Evolutionary conservation across 306 rosid species (phyloP).

Genomic region (Phaseolus lunatus): DNA sequence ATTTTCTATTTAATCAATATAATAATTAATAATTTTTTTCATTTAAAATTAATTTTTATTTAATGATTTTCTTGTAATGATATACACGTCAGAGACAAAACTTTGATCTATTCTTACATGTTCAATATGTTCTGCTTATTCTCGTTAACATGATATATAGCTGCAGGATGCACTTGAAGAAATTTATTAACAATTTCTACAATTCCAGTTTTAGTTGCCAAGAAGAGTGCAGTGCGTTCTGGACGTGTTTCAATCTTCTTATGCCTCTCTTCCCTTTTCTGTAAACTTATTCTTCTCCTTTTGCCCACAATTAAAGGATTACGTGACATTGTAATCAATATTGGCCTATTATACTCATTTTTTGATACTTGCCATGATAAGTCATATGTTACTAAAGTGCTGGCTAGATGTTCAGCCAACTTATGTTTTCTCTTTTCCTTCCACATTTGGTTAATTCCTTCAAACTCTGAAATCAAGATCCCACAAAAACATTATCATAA

Average conservation of each 20-base stretch:
- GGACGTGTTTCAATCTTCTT: background rate
- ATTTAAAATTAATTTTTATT: no score
- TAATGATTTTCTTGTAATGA: no score
- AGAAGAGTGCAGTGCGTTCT: background rate
- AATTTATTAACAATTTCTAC: conserved; percentile 21
- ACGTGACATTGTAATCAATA: background rate
- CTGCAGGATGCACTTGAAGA: conserved; percentile 30
- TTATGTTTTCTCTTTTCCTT: background rate
- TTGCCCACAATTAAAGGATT: background rate
- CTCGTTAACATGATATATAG: background rate
- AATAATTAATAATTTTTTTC: no score
- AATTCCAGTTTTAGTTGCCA: conserved; percentile 41
- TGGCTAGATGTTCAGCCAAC: conserved; percentile 7
- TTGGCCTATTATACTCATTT: background rate
- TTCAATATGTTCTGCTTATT: conserved; percentile 35
- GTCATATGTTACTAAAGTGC: conserved; percentile 3
- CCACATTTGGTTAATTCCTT: background rate
- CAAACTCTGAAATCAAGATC: background rate
- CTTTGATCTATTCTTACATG: background rate
- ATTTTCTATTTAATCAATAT: no score
- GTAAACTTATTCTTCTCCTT: background rate
- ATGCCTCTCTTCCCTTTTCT: background rate
- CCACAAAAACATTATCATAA: background rate
- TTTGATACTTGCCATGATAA: conserved; percentile 11
- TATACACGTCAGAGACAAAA: no score